Base-by-base conservation (phyloP, 2,329 filamentous ascomycete genomes). In the Sarocladium oryzae region DNA sequence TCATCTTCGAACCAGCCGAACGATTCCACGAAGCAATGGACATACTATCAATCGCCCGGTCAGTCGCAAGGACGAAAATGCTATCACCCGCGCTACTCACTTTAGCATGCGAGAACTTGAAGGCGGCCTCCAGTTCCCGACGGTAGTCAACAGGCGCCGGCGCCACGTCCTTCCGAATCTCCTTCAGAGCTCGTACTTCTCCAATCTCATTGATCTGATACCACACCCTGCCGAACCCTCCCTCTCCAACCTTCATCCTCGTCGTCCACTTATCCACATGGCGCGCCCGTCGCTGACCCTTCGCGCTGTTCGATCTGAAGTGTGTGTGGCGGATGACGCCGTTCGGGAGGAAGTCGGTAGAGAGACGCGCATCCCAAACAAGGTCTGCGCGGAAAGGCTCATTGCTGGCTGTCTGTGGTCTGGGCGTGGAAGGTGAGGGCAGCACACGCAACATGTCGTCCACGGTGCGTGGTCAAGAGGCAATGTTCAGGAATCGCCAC, bases 21-120 rank as follows among this genome's bases (percentile, higher is more conserved):
- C 10, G 54, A 55, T 11, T 32, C 38, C 11, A 57, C 53, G 26
- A 57, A 57, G 45, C 53, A 57, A 35, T 57, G 54, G 5, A 21
- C 37, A 28, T 56, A 56, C 55, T 56, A 20, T 23, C 35, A n/a
- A 9, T 8, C 7, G 35, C 35, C 35, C 11, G 11, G 6, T n/a
- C 9, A 16, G 11, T n/a, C 16, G 6, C 16, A 8, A 43, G 38
- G 18, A 43, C 18, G 7, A 43, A 8, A 4, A 43, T 24, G 38
- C 18, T 7, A 43, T 24, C 24, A 6, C n/a, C n/a, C n/a, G n/a
- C n/a, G n/a, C n/a, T n/a, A 43, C n/a, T 43, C 38, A 43, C 38
- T 13, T 20, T 11, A 23, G 15, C 10, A 20, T 43, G 38, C 9
- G 38, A 43, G 38, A 43, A 43, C 38, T 43, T 43, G 38, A 43